These are phyloP conservation scores for Cardamine resedifolia DNA, from an alignment of 345 rosid species.

Conservation along the genomic window DNA sequence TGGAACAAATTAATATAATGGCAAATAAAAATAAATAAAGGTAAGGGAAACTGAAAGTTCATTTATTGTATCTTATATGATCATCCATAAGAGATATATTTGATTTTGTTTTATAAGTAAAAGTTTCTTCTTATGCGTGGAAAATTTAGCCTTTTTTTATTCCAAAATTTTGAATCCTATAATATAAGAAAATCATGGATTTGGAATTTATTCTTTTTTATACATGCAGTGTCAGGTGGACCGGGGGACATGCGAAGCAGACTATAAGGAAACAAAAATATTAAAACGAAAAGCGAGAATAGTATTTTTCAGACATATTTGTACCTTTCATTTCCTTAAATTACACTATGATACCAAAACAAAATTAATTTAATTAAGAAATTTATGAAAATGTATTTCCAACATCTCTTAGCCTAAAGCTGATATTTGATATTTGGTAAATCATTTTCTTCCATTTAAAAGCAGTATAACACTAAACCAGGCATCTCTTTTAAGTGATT, in stretches of 20 bases:
- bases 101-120: neutral
- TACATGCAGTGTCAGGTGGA: conserved; percentile 35
- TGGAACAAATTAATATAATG: conserved; percentile 24
- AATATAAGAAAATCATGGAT: conserved; percentile 5
- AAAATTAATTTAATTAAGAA: neutral
- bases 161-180: neutral
- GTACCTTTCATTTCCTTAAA: neutral
- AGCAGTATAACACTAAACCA: neutral
- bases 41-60: conserved; percentile 16
- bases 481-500: neutral
- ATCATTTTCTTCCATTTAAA: neutral
- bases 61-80: conserved; percentile 7
- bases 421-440: neutral
- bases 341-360: neutral
- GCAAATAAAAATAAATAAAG: conserved; percentile 22
- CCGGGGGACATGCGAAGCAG: conserved; percentile 35
- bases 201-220: conserved; percentile 26
- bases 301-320: neutral
- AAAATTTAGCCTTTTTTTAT: neutral
- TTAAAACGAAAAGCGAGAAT: conserved; percentile 9
- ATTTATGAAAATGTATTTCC: neutral
- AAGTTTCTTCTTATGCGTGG: conserved; percentile 18
- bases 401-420: neutral
- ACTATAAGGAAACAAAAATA: conserved; percentile 19
- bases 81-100: neutral